These are phyloP conservation scores for Trametes elegans DNA, from an alignment of 768 basidiomycete genomes.

Conservation along the genomic window DNA sequence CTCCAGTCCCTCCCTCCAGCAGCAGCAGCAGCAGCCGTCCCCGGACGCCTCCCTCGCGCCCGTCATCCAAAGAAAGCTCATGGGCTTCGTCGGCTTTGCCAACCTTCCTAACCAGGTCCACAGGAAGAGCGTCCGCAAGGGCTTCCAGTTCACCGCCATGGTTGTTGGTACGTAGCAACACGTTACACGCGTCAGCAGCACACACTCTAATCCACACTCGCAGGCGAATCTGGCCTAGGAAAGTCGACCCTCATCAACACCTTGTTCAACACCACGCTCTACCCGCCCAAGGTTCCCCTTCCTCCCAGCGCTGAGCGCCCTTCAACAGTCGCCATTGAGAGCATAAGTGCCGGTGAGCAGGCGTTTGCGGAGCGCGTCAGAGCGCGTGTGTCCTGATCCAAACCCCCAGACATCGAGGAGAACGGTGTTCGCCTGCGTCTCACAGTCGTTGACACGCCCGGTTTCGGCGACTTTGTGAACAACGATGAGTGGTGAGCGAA, in stretches of 20 bases:
- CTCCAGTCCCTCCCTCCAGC: slow-evolving; percentile 56
- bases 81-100: slow-evolving; percentile 95
- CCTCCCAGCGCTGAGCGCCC: slow-evolving; percentile 84
- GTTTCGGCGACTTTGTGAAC: slow-evolving; percentile 99
- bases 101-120: slow-evolving; percentile 99
- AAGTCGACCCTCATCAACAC: slow-evolving; percentile 99
- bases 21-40: slow-evolving; percentile 17
- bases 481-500: slow-evolving; percentile 86
- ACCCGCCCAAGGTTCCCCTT: slow-evolving; percentile 82
- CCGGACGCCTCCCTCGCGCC: slow-evolving; percentile 32
- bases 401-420: slow-evolving; percentile 90
- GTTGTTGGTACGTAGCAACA: slow-evolving; percentile 81
- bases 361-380: not conserved
- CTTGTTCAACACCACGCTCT: slow-evolving; percentile 94
- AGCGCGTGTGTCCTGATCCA: not conserved
- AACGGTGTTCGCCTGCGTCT: slow-evolving; percentile 94
- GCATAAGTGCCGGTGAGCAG: slow-evolving; percentile 88
- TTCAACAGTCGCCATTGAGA: slow-evolving; percentile 96
- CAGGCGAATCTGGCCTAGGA: slow-evolving; percentile 96
- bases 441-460: slow-evolving; percentile 99
- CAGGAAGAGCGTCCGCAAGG: slow-evolving; percentile 96
- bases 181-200: slow-evolving; percentile 19
- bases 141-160: slow-evolving; percentile 99
- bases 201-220: slow-evolving; percentile 2
- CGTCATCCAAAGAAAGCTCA: slow-evolving; percentile 83